Percentiles rank a stretch among this genome's conserved stretches.
phyloP scores from a whole-genome alignment of 2,329 filamentous ascomycete genomes.

The Exophiala sp. region DNA sequence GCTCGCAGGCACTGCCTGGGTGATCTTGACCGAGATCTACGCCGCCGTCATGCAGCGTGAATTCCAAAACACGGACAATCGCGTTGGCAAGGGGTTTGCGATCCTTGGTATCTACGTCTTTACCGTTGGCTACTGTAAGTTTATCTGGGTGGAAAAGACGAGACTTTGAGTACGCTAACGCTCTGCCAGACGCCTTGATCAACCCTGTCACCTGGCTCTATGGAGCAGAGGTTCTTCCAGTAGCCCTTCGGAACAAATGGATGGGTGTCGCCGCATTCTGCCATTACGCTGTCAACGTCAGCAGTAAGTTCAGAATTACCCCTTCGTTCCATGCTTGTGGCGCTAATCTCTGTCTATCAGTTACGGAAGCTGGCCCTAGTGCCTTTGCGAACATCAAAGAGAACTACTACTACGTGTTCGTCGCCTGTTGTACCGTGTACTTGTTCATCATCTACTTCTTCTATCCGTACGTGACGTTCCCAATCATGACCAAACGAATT shows the following conservation, averaged over 20 bases:
- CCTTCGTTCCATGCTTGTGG: neutral
- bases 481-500: neutral
- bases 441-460: conserved; percentile 51
- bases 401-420: conserved; percentile 61
- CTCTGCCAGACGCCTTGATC: conserved; percentile 7
- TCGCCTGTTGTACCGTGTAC: conserved; percentile 51
- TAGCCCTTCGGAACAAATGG: conserved; percentile 81
- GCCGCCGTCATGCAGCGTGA: conserved; percentile 56
- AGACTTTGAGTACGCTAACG: neutral
- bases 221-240: conserved; percentile 75
- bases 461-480: conserved; percentile 44
- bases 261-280: conserved; percentile 80
- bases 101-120: conserved; percentile 59
- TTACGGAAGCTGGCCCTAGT: conserved; percentile 52
- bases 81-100: conserved; percentile 57
- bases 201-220: conserved; percentile 78
- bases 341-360: conserved; percentile 2
- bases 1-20: conserved; percentile 48
- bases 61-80: conserved; percentile 55
- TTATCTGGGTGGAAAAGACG: neutral
- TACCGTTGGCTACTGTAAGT: conserved; percentile 52
- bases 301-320: conserved; percentile 28
- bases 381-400: conserved; percentile 55
- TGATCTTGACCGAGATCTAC: conserved; percentile 56
- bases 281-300: conserved; percentile 65